Base-by-base conservation (phyloP, 345 rosid species). In the Cardamine occulta region DNA sequence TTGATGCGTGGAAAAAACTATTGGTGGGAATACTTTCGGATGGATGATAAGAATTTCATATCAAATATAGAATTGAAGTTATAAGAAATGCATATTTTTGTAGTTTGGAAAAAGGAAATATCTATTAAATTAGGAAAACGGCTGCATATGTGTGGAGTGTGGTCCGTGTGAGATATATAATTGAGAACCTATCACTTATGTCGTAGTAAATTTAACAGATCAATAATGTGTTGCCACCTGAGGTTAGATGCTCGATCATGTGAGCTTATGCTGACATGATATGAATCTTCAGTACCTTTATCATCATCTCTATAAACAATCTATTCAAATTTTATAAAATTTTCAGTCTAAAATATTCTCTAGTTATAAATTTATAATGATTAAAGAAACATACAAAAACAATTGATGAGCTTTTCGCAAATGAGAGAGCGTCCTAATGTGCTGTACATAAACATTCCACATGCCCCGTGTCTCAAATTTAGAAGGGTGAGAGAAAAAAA, bases 361-460 rank as follows among this genome's bases (percentile, higher is more conserved):
- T 26, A 26, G 6, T 24, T 23, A 63, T 8, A 64, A 18, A 3
- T 21, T 26, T n/a, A 12, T 61, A 14, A 5, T 24, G 13, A 9
- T 2, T 35, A 21, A 47, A 21, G 28, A 51, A 51, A 39, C n/a
- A 8, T 14, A 53, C 10, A 29, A 35, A 35, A 55, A 64, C 35
- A 74, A 18, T 47, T 24, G 51, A 47, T 66, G 52, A 57, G 32
- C 72, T 66, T 74, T 34, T 56, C 52, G 78, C 59, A 24, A 57
- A 24, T 17, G 58, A 24, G 52, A 72, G 60, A 34, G 52, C 19
- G 42, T n/a, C 51, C 19, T 45, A 57, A 66, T 74, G 66, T 66
- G 78, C 73, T 57, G 73, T 66, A 49, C 32, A 57, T 47, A 47
- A 74, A 74, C 73, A 74, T 47, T 74, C 66, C 78, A 74, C 78